A percentile compares a stretch with the other conserved stretches of the same genome.
Evolutionary conservation across 2,329 filamentous ascomycete genomes (phyloP).

Genomic region (Periconia sp.): DNA sequence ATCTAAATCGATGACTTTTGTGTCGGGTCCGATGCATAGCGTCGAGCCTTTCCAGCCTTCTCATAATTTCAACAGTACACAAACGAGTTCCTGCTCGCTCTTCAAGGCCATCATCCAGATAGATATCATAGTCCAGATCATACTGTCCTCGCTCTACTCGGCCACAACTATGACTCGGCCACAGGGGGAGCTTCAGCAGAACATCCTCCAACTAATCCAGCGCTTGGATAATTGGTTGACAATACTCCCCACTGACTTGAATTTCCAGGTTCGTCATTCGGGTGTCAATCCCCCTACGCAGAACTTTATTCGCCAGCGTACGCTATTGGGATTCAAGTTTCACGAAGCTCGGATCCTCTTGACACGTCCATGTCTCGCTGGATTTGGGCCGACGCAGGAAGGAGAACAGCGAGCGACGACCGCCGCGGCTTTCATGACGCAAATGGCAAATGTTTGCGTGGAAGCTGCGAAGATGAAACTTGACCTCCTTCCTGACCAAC

Average conservation of each 20-base stretch:
- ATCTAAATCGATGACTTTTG: no score
- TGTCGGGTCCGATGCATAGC: constrained; percentile 5
- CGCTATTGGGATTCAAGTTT: constrained; percentile 41
- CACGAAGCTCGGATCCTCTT: constrained; percentile 50
- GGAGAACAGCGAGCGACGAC: constrained; percentile 22
- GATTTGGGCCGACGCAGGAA: constrained; percentile 25
- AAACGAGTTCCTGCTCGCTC: constrained; percentile 29
- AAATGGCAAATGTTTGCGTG: constrained; percentile 44
- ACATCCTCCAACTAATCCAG: constrained; percentile 37
- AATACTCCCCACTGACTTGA: constrained; percentile 36
- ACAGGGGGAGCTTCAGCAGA: constrained; percentile 40
- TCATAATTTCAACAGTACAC: constrained; percentile 1
- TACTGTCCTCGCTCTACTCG: constrained; percentile 46
- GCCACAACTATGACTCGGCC: constrained; percentile 38
- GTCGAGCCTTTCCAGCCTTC: constrained; percentile 10
- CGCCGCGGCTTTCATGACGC: constrained; percentile 33
- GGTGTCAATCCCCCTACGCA: constrained; percentile 1
- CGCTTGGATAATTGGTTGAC: constrained; percentile 43
- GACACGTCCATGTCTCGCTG: constrained; percentile 45
- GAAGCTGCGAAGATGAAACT: constrained; percentile 43
- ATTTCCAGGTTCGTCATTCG: constrained; percentile 24
- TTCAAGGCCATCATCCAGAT: constrained; percentile 35
- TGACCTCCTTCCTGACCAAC: constrained; percentile 43
- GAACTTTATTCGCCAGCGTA: constrained; percentile 29
- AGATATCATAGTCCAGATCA: constrained; percentile 40